Percentiles rank a stretch among this genome's conserved stretches.
phyloP scores from a whole-genome alignment of 1,284 basidiomycete species.

The Chalciporus sp. region DNA sequence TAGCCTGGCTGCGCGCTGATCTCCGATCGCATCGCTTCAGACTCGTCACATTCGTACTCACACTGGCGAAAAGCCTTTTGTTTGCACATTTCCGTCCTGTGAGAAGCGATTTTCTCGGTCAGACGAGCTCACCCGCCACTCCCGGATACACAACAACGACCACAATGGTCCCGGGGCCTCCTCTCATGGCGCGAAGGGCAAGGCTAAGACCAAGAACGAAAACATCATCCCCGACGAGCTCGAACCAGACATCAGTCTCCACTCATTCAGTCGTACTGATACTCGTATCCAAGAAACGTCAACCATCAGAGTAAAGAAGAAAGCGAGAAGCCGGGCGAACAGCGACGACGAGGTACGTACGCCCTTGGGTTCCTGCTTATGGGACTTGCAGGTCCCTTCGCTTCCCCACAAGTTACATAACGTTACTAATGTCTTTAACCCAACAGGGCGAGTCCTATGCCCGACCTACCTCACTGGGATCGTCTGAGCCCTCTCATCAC shows the following conservation, averaged over 20 bases:
- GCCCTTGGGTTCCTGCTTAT: constrained; percentile 7
- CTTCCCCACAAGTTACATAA: constrained; percentile 29
- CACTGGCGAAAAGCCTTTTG: constrained; percentile 97
- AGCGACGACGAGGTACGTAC: constrained; percentile 75
- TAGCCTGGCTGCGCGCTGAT: constrained; percentile 18
- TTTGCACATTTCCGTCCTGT: constrained; percentile 92
- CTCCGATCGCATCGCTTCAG: constrained; percentile 45
- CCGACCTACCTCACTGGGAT: constrained; percentile 59
- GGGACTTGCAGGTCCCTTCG: constrained; percentile 9
- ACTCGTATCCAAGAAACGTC: constrained; percentile 27
- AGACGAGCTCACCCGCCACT: constrained; percentile 96
- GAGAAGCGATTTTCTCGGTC: constrained; percentile 98
- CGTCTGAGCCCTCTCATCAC: constrained; percentile 48
- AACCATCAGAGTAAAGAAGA: constrained; percentile 56
- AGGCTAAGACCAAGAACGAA: constrained; percentile 37
- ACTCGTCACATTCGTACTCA: constrained; percentile 98
- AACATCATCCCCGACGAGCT: constrained; percentile 39
- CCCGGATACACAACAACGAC: constrained; percentile 85
- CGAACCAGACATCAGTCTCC: constrained; percentile 31
- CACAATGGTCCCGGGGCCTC: constrained; percentile 35
- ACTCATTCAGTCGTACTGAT: constrained; percentile 28
- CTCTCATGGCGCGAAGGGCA: constrained; percentile 32
- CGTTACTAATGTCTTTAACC: constrained; percentile 16
- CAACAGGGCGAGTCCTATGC: constrained; percentile 65
- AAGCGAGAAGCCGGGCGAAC: constrained; percentile 73